phyloP scores from a whole-genome alignment of 805 yeast genomes.

The Saccharomycopsis lassenensis region DNA sequence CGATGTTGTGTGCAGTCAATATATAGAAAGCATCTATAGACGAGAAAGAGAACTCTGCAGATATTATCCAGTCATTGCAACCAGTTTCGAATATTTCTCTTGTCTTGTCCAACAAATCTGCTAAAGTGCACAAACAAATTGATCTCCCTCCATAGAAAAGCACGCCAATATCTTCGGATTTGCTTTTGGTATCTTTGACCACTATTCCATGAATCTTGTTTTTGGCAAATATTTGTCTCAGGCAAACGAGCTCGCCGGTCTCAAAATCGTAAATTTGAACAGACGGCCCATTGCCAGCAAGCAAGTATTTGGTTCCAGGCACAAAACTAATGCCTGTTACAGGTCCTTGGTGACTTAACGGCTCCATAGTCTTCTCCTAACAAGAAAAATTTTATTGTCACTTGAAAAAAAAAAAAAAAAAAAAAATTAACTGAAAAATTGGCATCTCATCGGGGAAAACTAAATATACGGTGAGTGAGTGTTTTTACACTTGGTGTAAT shows the following conservation, averaged over 20 bases:
- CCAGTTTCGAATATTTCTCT: slow-evolving; percentile 31
- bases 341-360: slow-evolving; percentile 12
- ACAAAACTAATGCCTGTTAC: slow-evolving; percentile 14
- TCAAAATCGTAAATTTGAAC: slow-evolving; percentile 5
- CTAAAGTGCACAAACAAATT: slow-evolving; percentile 32
- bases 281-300: slow-evolving; percentile 12
- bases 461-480: too few relatives aligned
- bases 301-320: slow-evolving; percentile 2
- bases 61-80: slow-evolving; percentile 72
- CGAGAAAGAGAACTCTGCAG: slow-evolving; percentile 36
- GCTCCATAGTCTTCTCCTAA: too few relatives aligned
- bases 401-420: too few relatives aligned
- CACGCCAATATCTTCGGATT: slow-evolving; percentile 16
- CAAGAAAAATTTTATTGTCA: too few relatives aligned
- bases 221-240: slow-evolving; percentile 49
- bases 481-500: too few relatives aligned
- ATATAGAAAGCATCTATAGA: slow-evolving; percentile 30
- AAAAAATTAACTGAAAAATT: too few relatives aligned
- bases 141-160: slow-evolving; percentile 68
- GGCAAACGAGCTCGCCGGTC: slow-evolving; percentile 1
- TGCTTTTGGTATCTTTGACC: slow-evolving; percentile 22
- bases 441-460: too few relatives aligned
- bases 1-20: slow-evolving; percentile 72
- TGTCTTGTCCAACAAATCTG: slow-evolving; percentile 8
- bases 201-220: slow-evolving; percentile 79